A percentile compares a stretch with the other conserved stretches of the same genome.
Evolutionary conservation across 305 asterid species (phyloP).

Genomic region (Fraxinus velutina): DNA sequence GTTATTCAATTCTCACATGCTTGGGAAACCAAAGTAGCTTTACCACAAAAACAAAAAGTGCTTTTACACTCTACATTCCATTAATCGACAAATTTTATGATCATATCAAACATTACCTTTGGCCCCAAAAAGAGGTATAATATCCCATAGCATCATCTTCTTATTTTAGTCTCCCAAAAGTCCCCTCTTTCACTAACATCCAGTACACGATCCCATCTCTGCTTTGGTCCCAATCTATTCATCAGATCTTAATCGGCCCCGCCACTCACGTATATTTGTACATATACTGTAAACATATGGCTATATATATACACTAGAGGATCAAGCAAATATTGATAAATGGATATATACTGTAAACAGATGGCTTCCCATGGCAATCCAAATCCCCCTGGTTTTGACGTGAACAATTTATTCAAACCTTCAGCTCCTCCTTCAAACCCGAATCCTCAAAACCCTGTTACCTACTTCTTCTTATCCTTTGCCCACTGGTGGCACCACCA

Average conservation of each 20-base stretch:
- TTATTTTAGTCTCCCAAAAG: constrained; percentile 27
- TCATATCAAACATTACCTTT: not conserved
- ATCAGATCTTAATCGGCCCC: not conserved
- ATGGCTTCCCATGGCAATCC: constrained; percentile 43
- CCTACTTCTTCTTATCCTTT: constrained; percentile 72
- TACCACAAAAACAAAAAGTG: too few species aligned
- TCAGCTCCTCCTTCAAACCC: constrained; percentile 36
- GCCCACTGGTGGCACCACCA: constrained; percentile 46
- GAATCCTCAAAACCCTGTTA: constrained; percentile 47
- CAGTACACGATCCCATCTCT: not conserved
- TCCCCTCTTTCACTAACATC: constrained; percentile 28
- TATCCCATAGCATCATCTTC: not conserved
- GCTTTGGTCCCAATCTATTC: not conserved
- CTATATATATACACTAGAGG: not conserved
- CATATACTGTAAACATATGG: too few species aligned
- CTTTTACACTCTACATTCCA: not conserved
- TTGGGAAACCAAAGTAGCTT: too few species aligned
- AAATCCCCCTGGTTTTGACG: constrained; percentile 58
- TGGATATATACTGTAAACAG: constrained; percentile 40
- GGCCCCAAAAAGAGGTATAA: too few species aligned
- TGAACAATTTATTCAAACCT: constrained; percentile 60
- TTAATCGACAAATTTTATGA: not conserved
- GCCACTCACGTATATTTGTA: not conserved
- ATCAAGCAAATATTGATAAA: constrained; percentile 7
- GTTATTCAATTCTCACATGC: too few species aligned